Base-by-base conservation (phyloP, 441 rosid genomes). In the Biscutella laevigata region DNA sequence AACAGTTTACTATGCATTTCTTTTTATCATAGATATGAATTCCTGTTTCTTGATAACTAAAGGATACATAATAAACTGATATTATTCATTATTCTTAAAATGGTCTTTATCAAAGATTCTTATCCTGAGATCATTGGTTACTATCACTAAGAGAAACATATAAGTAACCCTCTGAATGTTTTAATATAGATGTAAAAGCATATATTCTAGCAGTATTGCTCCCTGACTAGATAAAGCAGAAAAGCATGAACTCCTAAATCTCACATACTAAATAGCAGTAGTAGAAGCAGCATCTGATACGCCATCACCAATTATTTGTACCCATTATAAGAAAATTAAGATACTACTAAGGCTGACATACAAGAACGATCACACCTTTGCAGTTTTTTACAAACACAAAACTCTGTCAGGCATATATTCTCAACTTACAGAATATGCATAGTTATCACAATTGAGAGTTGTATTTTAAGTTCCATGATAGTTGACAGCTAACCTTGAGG, bases 171-270 rank as follows among this genome's bases (percentile, higher is more conserved):
- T 30, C 13, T 12, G 22, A 51, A 43, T 42, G 35, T 8, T 16
- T 19, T 48, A 22, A 43, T 29, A 30, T 51, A 33, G 9, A 45
- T 22, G 24, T 27, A 13, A 10, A 59, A 46, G 66, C 66, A 66
- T 66, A 59, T 59, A 66, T 66, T 66, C 66, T 53, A 58, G 52
- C 17, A 53, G 45, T 66, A 59, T 33, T 66, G 71, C 61, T 53
- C 45, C 57, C 42, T 59, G 71, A 66, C 66, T 59, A 66, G 71
- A 66, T 66, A 66, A 66, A 59, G 71, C 30, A 66, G 51, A 46
- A 66, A 57, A 44, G 40, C 15, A 36, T n/a, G 52, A 19, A 26
- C 26, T 53, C 39, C 15, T 19, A 30, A 32, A 53, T 59, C 39
- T 37, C 53, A 15, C 13, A 36, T 15, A 32, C 41, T 36, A 51